Conservation (phyloP, 148 eudicot genomes). For the Vaccinium darrowii region DNA sequence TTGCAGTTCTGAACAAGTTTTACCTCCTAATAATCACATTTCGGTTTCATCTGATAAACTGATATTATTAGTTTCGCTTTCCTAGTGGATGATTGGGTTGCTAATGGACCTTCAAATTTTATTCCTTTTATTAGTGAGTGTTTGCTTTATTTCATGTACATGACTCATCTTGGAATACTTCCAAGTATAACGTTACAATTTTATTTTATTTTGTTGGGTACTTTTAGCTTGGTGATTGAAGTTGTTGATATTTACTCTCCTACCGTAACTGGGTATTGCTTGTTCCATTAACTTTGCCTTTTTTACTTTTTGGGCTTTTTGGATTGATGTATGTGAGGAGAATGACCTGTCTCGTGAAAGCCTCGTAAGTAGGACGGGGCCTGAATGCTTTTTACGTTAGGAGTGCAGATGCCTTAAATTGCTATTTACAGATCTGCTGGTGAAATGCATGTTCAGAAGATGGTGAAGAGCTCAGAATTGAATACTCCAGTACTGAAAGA, state of each 20-base stretch:
- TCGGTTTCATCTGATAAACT: background rate
- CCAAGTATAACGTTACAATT: background rate
- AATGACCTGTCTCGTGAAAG: too few relatives aligned
- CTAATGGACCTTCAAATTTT: background rate
- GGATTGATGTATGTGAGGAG: too few relatives aligned
- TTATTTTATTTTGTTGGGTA: background rate
- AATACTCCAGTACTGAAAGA: background rate
- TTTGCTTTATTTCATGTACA: background rate
- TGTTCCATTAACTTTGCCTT: too few relatives aligned
- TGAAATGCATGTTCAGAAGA: background rate
- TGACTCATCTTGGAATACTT: background rate
- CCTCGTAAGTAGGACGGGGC: too few relatives aligned
- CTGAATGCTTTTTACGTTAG: background rate
- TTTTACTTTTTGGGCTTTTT: too few relatives aligned
- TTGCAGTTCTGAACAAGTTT: background rate
- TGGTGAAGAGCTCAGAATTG: background rate
- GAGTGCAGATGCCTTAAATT: slow-evolving; percentile 10
- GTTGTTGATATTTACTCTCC: slow-evolving; percentile 8
- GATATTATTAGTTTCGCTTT: background rate
- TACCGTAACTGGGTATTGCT: background rate
- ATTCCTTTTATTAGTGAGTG: background rate
- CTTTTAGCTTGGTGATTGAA: background rate
- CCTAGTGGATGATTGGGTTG: background rate
- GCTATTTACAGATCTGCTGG: background rate
- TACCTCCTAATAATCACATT: background rate